Percentiles rank a stretch among this genome's conserved stretches.
Evolutionary conservation across 345 rosid species (phyloP).

Genomic region (Eucalyptus marginata): DNA sequence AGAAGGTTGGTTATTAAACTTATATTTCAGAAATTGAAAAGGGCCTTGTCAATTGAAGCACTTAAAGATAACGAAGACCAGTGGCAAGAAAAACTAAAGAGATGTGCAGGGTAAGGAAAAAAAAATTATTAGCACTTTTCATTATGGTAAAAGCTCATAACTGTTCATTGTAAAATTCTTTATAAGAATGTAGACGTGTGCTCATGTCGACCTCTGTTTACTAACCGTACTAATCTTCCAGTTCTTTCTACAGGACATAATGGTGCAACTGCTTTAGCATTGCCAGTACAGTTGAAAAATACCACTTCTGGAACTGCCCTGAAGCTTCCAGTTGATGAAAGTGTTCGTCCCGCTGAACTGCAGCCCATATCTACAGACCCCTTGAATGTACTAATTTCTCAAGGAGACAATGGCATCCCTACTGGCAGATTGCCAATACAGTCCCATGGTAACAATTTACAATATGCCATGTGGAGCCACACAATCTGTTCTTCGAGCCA

Average conservation of each 20-base stretch:
- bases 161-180: background rate
- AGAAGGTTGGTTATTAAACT: background rate
- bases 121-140: no score
- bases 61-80: background rate
- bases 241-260: background rate
- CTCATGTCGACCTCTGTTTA: background rate
- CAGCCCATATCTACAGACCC: background rate
- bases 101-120: background rate
- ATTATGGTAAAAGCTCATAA: background rate
- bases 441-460: background rate
- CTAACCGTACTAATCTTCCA: background rate
- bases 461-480: background rate
- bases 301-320: background rate
- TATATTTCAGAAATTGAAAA: background rate
- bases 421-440: background rate
- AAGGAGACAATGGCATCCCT: background rate
- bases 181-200: background rate
- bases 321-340: background rate
- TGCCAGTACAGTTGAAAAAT: background rate
- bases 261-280: background rate
- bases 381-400: background rate
- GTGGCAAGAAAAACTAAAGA: background rate
- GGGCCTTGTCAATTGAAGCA: background rate
- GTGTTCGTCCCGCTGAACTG: accelerated
- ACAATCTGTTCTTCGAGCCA: background rate